A percentile compares a stretch with the other conserved stretches of the same genome.
Conservation (phyloP, 345 rosid genomes). For the Syzygium aqueum region DNA sequence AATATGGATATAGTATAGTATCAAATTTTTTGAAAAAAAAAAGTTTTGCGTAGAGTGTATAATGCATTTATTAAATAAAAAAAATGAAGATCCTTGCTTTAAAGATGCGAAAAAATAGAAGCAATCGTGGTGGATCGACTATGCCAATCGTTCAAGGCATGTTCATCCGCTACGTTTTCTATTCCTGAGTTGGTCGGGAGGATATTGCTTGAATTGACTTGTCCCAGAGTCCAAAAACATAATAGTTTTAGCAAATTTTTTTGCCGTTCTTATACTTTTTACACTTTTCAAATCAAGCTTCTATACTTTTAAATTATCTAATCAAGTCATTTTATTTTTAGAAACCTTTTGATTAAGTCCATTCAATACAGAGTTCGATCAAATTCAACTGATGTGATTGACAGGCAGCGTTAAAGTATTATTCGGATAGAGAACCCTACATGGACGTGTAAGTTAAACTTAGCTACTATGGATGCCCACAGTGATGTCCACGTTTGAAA, state of each 20-base stretch:
- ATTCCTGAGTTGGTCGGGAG: neutral
- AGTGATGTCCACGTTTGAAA: neutral
- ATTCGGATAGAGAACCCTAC: accelerated
- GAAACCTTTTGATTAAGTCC: neutral
- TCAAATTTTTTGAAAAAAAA: neutral
- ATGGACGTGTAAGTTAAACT: neutral
- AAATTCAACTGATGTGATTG: neutral
- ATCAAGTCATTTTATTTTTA: neutral
- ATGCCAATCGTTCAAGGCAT: neutral
- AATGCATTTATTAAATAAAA: neutral
- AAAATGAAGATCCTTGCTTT: neutral
- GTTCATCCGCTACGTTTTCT: neutral
- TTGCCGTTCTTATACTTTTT: neutral
- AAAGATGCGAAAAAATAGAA: neutral
- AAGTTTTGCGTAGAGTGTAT: neutral
- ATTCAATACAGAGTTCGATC: neutral
- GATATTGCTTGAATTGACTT: neutral
- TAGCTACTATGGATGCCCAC: neutral
- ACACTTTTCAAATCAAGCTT: no score
- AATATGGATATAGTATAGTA: neutral
- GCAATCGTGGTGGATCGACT: neutral
- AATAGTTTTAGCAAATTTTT: neutral
- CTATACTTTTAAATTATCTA: no score
- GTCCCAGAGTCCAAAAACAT: neutral
- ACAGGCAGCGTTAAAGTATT: neutral